Evolutionary conservation across 495 filamentous ascomycete species (phyloP).

Genomic region (Hamigera avellanea): DNA sequence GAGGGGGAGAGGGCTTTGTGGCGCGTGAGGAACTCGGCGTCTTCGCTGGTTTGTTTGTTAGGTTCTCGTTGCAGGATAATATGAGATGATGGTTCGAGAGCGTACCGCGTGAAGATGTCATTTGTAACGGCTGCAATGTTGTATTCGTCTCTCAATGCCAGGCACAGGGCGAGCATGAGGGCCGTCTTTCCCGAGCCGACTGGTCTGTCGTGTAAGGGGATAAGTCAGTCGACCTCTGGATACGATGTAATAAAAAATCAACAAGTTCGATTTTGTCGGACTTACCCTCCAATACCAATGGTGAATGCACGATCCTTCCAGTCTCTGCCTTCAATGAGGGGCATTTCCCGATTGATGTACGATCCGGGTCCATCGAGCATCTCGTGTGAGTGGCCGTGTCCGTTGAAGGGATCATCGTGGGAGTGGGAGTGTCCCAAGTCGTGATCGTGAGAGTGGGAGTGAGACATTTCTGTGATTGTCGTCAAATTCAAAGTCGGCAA

Average conservation of each 20-base stretch:
- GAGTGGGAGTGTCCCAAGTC: conserved; percentile 31
- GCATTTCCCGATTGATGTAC: conserved; percentile 85
- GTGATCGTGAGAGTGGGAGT: conserved; percentile 47
- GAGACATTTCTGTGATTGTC: conserved; percentile 19
- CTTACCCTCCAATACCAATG: conserved; percentile 90
- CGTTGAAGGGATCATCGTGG: conserved; percentile 54
- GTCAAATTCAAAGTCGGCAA: too few relatives aligned
- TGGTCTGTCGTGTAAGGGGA: too few relatives aligned
- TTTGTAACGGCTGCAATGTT: conserved; percentile 94
- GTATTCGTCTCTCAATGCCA: conserved; percentile 60
- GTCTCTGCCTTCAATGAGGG: conserved; percentile 73
- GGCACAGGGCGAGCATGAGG: conserved; percentile 84
- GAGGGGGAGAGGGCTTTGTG: conserved; percentile 68
- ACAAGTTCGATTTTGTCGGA: too few relatives aligned
- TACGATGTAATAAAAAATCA: too few relatives aligned
- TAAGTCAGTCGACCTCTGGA: too few relatives aligned
- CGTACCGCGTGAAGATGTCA: conserved; percentile 88
- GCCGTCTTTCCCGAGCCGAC: conserved; percentile 97
- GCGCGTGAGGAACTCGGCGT: conserved; percentile 89
- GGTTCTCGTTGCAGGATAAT: neutral
- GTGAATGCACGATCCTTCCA: conserved; percentile 92
- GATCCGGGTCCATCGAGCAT: conserved; percentile 91
- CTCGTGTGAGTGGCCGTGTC: conserved; percentile 93
- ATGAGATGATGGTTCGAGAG: too few relatives aligned
- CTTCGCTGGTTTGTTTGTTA: conserved; percentile 50